Evolutionary conservation across 306 rosid genomes (phyloP), one percentile per base, ranked within the genome.

Genomic region (Malus fusca): DNA sequence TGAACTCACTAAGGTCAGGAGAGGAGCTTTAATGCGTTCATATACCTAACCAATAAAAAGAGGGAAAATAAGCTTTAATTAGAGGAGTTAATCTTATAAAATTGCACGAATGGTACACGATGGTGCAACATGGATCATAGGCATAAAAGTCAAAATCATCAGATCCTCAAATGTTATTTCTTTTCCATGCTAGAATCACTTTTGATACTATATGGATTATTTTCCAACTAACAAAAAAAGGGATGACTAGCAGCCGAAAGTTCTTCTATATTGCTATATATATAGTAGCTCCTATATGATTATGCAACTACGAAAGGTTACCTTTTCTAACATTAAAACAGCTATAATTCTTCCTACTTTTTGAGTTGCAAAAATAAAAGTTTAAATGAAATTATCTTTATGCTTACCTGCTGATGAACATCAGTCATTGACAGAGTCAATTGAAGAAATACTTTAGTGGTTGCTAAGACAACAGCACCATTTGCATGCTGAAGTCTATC

Each of bases 401-500:
- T 69, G 78, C 76, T 62, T 61, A 96, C 99, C 98, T 96, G 98
- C 90, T 96, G 99, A 87, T 96, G 99, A 77, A 92, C 98, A 81
- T 96, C 98, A 26, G 96, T 87, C 99, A 96, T 92, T 37, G 99
- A 92, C 79, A 96, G 84, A 83, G 99, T 96, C 91, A 96, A 81
- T 12, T 96, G 99, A 48, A 96, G 90, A 88, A 96, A 96, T 75
- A 96, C 80, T 96, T 96, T 96, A 73, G 75, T 82, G 77, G 97
- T 89, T 82, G 99, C 98, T 83, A 96, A 87, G 84, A 96, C 99
- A 82, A 96, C 99, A 43, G 99, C 98, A 72, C 99, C 99, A 84
- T 96, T 96, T 83, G 99, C 97, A 87, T 92, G 99, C 82, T 96
- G 99, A 75, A 96, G 97, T 87, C 99, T 88, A 84, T 96, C 99